phyloP scores from a whole-genome alignment of 768 basidiomycete species.

The Pisolithus microcarpus region DNA sequence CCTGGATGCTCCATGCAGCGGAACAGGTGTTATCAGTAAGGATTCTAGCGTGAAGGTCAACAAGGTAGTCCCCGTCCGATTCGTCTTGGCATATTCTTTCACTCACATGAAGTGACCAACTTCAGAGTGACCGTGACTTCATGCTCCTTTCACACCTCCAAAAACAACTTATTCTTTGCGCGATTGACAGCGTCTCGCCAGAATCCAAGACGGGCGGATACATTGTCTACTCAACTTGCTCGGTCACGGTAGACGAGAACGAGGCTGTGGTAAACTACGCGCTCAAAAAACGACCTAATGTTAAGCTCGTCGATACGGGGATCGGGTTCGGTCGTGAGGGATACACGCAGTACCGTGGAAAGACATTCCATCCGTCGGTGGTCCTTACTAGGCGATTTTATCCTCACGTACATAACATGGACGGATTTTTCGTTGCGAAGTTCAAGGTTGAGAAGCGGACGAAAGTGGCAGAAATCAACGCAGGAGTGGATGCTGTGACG shows the following conservation, averaged over 20 bases:
- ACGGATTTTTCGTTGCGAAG: slow-evolving; percentile 98
- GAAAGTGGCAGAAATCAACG: slow-evolving; percentile 37
- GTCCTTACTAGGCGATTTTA: slow-evolving; percentile 84
- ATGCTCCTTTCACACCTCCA: slow-evolving; percentile 93
- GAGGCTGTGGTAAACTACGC: slow-evolving; percentile 98
- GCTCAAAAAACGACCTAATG: slow-evolving; percentile 87
- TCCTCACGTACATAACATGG: slow-evolving; percentile 99
- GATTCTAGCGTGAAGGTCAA: slow-evolving; percentile 96
- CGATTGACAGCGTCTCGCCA: slow-evolving; percentile 90
- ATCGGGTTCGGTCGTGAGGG: slow-evolving; percentile 92
- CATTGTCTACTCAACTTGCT: slow-evolving; percentile 97
- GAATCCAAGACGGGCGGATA: slow-evolving; percentile 89
- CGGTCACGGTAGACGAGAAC: slow-evolving; percentile 97
- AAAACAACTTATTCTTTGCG: slow-evolving; percentile 96
- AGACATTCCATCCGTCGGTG: slow-evolving; percentile 75
- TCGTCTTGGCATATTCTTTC: neutral
- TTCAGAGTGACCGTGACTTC: slow-evolving; percentile 90
- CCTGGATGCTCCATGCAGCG: slow-evolving; percentile 94
- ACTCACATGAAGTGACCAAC: slow-evolving; percentile 2
- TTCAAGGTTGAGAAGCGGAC: slow-evolving; percentile 85
- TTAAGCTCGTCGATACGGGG: slow-evolving; percentile 86
- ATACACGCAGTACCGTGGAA: slow-evolving; percentile 85
- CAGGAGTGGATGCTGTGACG: slow-evolving; percentile 15
- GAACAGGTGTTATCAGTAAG: slow-evolving; percentile 97
- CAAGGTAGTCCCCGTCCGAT: slow-evolving; percentile 56